Base-by-base conservation (phyloP, 805 yeast species). In the Debaryomyces prosopidis region DNA sequence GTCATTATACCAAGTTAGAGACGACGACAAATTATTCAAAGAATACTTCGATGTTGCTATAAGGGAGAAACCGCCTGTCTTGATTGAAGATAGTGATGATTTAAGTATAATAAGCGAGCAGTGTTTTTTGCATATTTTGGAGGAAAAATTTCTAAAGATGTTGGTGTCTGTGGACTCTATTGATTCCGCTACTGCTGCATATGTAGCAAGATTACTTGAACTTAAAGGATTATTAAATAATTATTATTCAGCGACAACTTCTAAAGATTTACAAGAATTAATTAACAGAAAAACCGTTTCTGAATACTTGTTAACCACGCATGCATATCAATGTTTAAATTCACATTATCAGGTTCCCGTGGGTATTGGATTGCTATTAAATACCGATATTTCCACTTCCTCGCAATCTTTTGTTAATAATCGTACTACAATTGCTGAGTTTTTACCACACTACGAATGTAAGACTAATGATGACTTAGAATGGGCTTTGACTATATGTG, bases 401-500 rank as follows among this genome's bases (percentile, higher is more conserved):
- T 58, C 69, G 10, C 66, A 66, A 16, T 62, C 79, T 2, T 59
- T 71, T 42, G 64, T 65, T 11, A 48, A 50, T 17, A 56, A 59
- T 39, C 57, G 53, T 37, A 48, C 54, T 12, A 73, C 79, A 1
- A 72, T 87, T 30, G 74, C 80, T 3, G 82, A 80, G 47, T 73
- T 79, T 39, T 64, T 87, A 30, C 88, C 89, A 4, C 75, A 73
- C 17, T 86, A 71, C 57, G 72, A 82, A 36, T 82, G 82, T 55
- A 66, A 75, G 43, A 82, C 84, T 7, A 85, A 83, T 57, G 91
- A 86, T 59, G 95, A 87, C 58, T 73, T 85, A 49, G 94, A 87
- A 61, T 87, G 92, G 92, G 78, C 84, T 37, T 66, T 87, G 42
- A 79, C 88, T 2, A 70, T 87, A 4, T 85, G 92, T 66, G 87